phyloP scores from a whole-genome alignment of 805 yeast species.

The Myxozyma kluyveri region DNA sequence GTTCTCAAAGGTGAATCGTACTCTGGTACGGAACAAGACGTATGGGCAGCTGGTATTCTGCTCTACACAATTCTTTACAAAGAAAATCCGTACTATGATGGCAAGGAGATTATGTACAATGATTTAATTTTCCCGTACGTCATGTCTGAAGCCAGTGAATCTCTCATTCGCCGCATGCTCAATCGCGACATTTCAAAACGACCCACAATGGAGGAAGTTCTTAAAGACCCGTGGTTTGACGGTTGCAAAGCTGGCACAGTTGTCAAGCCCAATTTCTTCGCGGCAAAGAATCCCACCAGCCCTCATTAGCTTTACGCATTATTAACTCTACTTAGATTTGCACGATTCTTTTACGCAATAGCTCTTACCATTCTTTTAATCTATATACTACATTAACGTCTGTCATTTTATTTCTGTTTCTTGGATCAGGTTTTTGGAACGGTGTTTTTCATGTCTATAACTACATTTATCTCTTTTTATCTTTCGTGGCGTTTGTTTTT shows the following conservation, averaged over 20 bases:
- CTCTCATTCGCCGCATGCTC: conserved; percentile 62
- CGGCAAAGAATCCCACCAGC: background rate
- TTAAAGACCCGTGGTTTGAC: conserved; percentile 68
- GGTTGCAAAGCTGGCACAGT: conserved; percentile 1
- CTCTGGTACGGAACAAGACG: conserved; percentile 91
- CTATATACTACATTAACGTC: background rate
- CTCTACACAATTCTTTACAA: conserved; percentile 86
- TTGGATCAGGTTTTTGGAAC: too few species aligned
- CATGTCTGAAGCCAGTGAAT: conserved; percentile 58
- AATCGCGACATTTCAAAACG: conserved; percentile 64
- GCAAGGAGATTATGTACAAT: conserved; percentile 93
- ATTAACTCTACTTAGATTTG: background rate
- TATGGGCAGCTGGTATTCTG: conserved; percentile 94
- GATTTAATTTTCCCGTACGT: conserved; percentile 68
- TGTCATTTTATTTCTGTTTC: background rate
- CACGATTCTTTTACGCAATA: background rate
- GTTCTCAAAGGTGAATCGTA: conserved; percentile 85
- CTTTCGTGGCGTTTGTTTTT: too few species aligned
- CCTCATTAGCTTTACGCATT: too few species aligned
- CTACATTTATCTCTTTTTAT: too few species aligned
- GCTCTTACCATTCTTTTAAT: background rate
- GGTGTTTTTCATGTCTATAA: too few species aligned
- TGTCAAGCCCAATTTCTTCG: background rate
- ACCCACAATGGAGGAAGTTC: conserved; percentile 70
- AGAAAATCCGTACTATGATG: conserved; percentile 93